Base-by-base conservation (phyloP, 2,329 filamentous ascomycete species). In the Alternaria longipes region DNA sequence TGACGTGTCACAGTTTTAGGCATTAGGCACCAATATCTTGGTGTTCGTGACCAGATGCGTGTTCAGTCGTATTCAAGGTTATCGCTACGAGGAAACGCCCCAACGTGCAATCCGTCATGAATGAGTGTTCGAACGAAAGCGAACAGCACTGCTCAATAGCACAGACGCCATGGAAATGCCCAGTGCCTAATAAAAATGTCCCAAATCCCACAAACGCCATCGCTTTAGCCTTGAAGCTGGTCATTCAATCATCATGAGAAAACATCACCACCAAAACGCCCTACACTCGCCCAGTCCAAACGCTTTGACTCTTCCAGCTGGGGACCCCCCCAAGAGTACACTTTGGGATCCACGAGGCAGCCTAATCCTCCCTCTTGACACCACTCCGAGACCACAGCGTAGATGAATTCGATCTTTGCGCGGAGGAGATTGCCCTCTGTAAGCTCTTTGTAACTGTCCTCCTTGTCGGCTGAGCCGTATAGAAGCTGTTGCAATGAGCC, bases 401-500 rank as follows among this genome's bases (percentile, higher is more conserved):
- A 84, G 70, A 94, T 87, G 74, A 94, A 94, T 60, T 88, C 85
- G 59, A 94, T 85, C 81, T 94, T 94, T 69, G 84, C 84, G 34
- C 89, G 87, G 74, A 94, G 87, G 66, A 89, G 86, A 75, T 94
- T 94, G 41, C 90, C 89, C 20, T 86, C 84, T 0, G 91, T 78
- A 14, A 79, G 89, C 57, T 92, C 87, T 57, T 72, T 74, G 60
- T 77, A 75, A 28, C 68, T 85, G 83, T 74, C 89, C 70, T 68
- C 68, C 71, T 84, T 82, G 56, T 83, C 80, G 65, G 78, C 79
- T 53, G 77, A 81, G 16, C 81, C 80, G 80, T 92, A 91, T 44
- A 94, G 84, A 12, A 94, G 83, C 5, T 90, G 90, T 73, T 91
- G 89, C 7, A 93, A 80, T 5, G 89, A 89, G 67, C 91, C 91